Evolutionary conservation across 352 stramenopile genomes (phyloP).

Genomic region (Elongisporangium prolatum): DNA sequence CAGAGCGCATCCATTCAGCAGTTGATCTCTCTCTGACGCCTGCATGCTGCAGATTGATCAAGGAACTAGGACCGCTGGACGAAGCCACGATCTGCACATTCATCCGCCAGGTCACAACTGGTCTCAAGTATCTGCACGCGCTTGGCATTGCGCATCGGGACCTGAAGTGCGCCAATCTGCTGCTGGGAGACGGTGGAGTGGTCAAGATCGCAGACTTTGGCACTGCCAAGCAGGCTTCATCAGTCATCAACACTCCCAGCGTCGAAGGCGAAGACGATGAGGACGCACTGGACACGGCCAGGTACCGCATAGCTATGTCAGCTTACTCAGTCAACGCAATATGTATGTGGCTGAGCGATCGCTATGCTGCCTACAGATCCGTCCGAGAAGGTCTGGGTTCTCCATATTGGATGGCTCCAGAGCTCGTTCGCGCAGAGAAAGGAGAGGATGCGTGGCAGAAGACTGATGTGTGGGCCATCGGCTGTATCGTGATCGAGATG

Average conservation of each 20-base stretch:
- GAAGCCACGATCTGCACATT: slow-evolving; percentile 61
- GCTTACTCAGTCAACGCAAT: too few relatives aligned
- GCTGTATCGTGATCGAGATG: slow-evolving; percentile 89
- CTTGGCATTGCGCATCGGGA: slow-evolving; percentile 78
- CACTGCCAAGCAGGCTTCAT: slow-evolving; percentile 41
- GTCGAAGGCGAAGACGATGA: slow-evolving; percentile 10
- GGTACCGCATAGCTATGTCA: slow-evolving; percentile 1
- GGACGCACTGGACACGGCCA: slow-evolving; percentile 15
- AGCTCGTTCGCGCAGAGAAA: slow-evolving; percentile 88
- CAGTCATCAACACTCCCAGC: background rate
- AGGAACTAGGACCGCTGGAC: slow-evolving; percentile 70
- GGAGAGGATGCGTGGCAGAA: slow-evolving; percentile 77
- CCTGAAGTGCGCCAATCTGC: slow-evolving; percentile 85
- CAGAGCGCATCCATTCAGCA: too few relatives aligned
- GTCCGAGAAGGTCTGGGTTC: slow-evolving; percentile 79
- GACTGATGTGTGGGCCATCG: slow-evolving; percentile 89
- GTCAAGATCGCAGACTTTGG: slow-evolving; percentile 89
- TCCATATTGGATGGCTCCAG: slow-evolving; percentile 94
- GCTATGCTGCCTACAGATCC: slow-evolving; percentile 25
- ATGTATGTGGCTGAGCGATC: too few relatives aligned
- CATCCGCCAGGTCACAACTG: slow-evolving; percentile 46
- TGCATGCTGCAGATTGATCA: slow-evolving; percentile 47
- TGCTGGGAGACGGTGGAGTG: slow-evolving; percentile 54
- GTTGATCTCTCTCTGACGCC: background rate
- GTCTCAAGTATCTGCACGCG: slow-evolving; percentile 69